Evolutionary conservation across 148 eudicot genomes (phyloP), one percentile per base, ranked within the genome.

Genomic region (Fagopyrum homotropicum): DNA sequence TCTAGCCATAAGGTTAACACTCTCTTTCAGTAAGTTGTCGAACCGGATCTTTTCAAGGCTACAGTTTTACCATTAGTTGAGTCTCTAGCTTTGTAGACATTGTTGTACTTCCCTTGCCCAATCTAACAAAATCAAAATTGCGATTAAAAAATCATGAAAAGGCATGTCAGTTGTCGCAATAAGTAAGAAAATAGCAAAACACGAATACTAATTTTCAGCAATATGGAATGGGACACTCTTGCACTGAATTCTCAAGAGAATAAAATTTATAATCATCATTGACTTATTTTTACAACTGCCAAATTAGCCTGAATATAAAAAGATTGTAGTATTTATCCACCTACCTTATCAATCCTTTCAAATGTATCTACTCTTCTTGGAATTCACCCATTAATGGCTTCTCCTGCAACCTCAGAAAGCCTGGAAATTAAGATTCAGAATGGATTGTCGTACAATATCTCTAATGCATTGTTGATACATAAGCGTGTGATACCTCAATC

Each of bases 71-170:
- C 96, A 1, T 89, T 85, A 15, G 85, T 56, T 54, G 82, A 84
- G 83, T 93, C 98, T 76, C 86, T 93, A 68, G 98, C 98, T 88
- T 93, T 93, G 86, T 93, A 93, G 73, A 93, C 98, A 85, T 93
- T 93, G 83, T 96, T 93, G 80, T 93, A 93, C 17, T 96, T 93
- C 64, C 98, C 98, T 86, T 88, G 91, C 57, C 98, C 98, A 85
- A 93, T 89, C 98, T 93, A n/a, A 81, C 73, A 69, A 64, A 81
- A 19, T 1, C 75, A 30, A 69, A 75, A 75, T 43, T 43, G 29
- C 47, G 75, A 63, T 74, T 63, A 63, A 69, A 74, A 64, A 9
- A 68, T 61, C 14, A 50, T 45, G 72, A 75, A 19, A 3, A 45
- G 40, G 17, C 75, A 72, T 49, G 54, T 45, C 40, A 40, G 60